These are phyloP conservation scores for Yamadazyma taylorii DNA, from an alignment of 1,139 yeast genomes.

Conservation along the genomic window DNA sequence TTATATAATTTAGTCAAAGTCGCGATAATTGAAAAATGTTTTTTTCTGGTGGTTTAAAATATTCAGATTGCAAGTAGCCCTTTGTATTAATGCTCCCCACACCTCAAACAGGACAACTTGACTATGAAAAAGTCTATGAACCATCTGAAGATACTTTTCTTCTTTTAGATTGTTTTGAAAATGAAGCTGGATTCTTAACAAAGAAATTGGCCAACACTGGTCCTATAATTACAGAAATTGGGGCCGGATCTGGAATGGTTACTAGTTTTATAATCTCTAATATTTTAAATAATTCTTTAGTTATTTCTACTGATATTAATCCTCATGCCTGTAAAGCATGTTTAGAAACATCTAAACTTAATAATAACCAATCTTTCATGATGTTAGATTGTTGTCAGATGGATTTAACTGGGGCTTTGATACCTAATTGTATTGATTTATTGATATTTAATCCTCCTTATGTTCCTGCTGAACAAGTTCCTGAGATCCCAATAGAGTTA, in stretches of 20 bases:
- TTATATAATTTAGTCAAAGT: too few relatives aligned
- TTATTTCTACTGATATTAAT: constrained; percentile 74
- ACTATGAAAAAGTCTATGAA: constrained; percentile 66
- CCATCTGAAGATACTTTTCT: constrained; percentile 92
- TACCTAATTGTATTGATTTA: constrained; percentile 56
- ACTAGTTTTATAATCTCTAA: constrained; percentile 66
- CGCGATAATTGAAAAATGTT: too few relatives aligned
- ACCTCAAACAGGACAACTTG: constrained; percentile 32
- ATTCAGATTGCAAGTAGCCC: too few relatives aligned
- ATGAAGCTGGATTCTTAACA: constrained; percentile 40
- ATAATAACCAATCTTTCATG: constrained; percentile 21
- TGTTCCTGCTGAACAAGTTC: constrained; percentile 78
- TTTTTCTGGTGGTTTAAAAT: too few relatives aligned
- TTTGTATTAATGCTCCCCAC: constrained; percentile 37
- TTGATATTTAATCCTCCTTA: constrained; percentile 93
- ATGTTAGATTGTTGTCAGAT: constrained; percentile 58
- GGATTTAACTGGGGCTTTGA: constrained; percentile 53
- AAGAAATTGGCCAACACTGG: constrained; percentile 23
- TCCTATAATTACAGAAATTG: constrained; percentile 79
- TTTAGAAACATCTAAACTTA: constrained; percentile 48
- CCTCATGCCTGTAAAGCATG: constrained; percentile 70
- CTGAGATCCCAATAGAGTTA: constrained; percentile 52
- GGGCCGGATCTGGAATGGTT: constrained; percentile 89
- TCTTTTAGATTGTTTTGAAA: constrained; percentile 75
- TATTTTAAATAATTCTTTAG: constrained; percentile 50